phyloP scores from a whole-genome alignment of 2,329 filamentous ascomycete genomes.

The Penicillium sp. region DNA sequence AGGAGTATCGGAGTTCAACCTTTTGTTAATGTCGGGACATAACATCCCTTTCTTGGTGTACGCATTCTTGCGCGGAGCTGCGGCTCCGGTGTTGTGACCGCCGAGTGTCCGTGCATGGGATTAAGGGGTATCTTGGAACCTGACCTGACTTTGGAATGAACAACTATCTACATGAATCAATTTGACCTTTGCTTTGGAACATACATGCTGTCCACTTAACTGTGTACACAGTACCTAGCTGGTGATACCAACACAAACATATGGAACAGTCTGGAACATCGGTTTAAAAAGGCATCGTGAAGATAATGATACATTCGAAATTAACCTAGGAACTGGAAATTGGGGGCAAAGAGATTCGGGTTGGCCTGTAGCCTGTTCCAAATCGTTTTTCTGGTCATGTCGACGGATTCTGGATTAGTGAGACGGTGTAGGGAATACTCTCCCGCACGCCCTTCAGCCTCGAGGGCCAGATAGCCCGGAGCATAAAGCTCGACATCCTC shows the following conservation, averaged over 20 bases:
- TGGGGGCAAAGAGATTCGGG: neutral
- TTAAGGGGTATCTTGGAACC: neutral
- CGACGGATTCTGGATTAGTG: neutral
- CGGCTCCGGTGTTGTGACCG: slow-evolving; percentile 1
- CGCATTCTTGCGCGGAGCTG: neutral
- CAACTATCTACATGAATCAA: neutral
- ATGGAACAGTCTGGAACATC: too few relatives aligned
- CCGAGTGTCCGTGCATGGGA: slow-evolving; percentile 1
- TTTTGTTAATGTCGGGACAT: neutral
- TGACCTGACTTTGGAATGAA: neutral
- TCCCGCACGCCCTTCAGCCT: slow-evolving; percentile 16
- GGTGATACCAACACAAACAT: too few relatives aligned
- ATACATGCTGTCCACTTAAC: neutral
- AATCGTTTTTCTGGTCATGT: neutral
- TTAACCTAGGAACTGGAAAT: neutral
- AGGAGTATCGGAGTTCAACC: too few relatives aligned
- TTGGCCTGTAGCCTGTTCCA: neutral
- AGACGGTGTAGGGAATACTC: slow-evolving; percentile 11
- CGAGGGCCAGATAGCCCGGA: slow-evolving; percentile 21
- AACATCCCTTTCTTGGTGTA: neutral
- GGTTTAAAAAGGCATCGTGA: neutral
- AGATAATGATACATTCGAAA: neutral
- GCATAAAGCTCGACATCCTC: slow-evolving; percentile 24
- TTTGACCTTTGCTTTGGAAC: neutral
- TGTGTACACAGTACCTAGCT: too few relatives aligned